Evolutionary conservation across 163 green algal genomes (phyloP).

Genomic region (Coccomyxa subellipsoidea): DNA sequence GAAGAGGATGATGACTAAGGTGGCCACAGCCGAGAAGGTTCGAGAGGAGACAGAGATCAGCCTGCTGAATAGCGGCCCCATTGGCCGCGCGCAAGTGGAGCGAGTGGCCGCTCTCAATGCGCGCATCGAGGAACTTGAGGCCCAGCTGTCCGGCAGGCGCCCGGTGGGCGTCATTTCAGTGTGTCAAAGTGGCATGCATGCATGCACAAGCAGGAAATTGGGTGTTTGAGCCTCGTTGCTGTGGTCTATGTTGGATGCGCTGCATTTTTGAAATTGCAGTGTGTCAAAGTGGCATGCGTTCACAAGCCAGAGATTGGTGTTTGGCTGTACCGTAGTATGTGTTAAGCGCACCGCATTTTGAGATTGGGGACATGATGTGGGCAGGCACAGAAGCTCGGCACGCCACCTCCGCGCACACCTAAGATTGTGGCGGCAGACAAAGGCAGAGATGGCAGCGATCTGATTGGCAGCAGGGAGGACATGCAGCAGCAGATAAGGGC

Average conservation of each 20-base stretch:
- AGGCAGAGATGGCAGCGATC: neutral
- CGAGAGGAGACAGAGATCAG: neutral
- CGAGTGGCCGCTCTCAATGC: neutral
- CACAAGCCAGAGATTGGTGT: neutral
- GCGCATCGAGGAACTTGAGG: neutral
- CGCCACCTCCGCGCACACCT: neutral
- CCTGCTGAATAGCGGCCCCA: neutral
- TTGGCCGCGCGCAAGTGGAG: neutral
- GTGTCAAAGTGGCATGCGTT: too few species aligned
- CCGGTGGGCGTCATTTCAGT: neutral
- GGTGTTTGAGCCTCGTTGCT: too few species aligned
- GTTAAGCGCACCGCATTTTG: too few species aligned
- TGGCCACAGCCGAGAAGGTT: neutral
- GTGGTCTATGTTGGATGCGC: too few species aligned
- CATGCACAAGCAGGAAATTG: too few species aligned
- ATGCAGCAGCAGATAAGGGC: neutral
- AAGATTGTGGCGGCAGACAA: neutral
- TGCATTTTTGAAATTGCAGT: too few species aligned
- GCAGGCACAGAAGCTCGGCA: neutral
- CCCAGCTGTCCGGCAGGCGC: neutral
- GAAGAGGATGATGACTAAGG: neutral
- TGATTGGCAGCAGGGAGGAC: neutral
- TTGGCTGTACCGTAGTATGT: too few species aligned
- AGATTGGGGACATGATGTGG: neutral
- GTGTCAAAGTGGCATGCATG: too few species aligned